Evolutionary conservation across 495 filamentous ascomycete genomes (phyloP).

Genomic region (Xylona heveae): DNA sequence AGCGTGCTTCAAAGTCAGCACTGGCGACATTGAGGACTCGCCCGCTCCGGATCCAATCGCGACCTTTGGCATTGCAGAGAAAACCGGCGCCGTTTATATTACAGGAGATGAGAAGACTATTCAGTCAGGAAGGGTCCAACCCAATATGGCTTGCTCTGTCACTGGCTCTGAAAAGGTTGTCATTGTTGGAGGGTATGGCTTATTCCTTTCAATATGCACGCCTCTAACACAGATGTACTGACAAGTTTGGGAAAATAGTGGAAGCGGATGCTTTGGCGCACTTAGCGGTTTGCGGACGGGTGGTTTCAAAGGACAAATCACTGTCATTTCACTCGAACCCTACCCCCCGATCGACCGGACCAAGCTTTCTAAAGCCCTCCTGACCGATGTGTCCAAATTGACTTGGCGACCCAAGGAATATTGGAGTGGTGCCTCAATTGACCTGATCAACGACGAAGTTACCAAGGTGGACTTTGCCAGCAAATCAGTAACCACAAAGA

Average conservation of each 20-base stretch:
- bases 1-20: constrained; percentile 80
- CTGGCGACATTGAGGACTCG: constrained; percentile 89
- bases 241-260: constrained; percentile 19
- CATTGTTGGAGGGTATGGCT: constrained; percentile 57
- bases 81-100: constrained; percentile 66
- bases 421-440: constrained; percentile 55
- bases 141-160: constrained; percentile 51
- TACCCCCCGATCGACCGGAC: constrained; percentile 78
- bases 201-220: neutral
- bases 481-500: constrained; percentile 52
- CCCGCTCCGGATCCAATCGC: constrained; percentile 67
- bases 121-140: constrained; percentile 48
- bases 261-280: constrained; percentile 59
- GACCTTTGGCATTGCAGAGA: constrained; percentile 60
- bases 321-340: constrained; percentile 65
- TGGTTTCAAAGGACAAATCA: constrained; percentile 63
- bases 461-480: constrained; percentile 48
- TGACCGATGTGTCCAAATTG: constrained; percentile 62
- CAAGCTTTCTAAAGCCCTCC: constrained; percentile 85
- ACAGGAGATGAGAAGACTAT: constrained; percentile 60
- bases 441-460: constrained; percentile 54
- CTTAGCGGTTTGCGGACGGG: constrained; percentile 63
- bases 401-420: constrained; percentile 51
- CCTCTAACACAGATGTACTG: neutral
- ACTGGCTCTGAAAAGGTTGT: constrained; percentile 48